Percentiles rank a stretch among this genome's conserved stretches.
Evolutionary conservation across 768 basidiomycete species (phyloP).

Genomic region (Trametes cingulata): DNA sequence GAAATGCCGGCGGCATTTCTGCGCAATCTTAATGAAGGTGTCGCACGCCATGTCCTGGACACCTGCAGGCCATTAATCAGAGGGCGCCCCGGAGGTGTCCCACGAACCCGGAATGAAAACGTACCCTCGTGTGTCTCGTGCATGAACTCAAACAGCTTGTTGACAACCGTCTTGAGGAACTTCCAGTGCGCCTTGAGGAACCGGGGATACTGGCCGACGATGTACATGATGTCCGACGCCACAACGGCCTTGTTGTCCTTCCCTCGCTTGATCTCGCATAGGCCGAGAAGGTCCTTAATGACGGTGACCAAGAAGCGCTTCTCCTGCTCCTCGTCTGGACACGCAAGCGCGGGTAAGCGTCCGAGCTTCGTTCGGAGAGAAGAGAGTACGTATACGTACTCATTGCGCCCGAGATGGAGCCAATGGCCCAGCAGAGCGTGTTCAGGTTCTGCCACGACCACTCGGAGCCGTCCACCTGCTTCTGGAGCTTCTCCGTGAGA

Average conservation of each 20-base stretch:
- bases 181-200: constrained; percentile 99
- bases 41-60: constrained; percentile 99
- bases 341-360: not conserved
- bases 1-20: constrained; percentile 97
- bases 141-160: constrained; percentile 99
- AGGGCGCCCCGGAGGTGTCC: no score
- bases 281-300: constrained; percentile 96
- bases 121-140: constrained; percentile 97
- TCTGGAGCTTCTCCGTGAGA: constrained; percentile 93
- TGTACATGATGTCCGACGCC: constrained; percentile 96
- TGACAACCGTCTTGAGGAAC: constrained; percentile 99
- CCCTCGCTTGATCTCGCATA: constrained; percentile 97
- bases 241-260: constrained; percentile 99
- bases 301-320: constrained; percentile 99
- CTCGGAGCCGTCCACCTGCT: constrained; percentile 96
- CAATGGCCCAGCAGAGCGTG: constrained; percentile 99
- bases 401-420: constrained; percentile 99
- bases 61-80: constrained; percentile 47
- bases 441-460: constrained; percentile 99
- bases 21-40: constrained; percentile 99
- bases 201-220: constrained; percentile 98
- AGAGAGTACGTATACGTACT: constrained; percentile 57
- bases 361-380: not conserved
- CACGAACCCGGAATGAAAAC: constrained; percentile 19
- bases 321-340: constrained; percentile 95